Conservation (phyloP, 345 rosid species). For the Linum tenue region DNA sequence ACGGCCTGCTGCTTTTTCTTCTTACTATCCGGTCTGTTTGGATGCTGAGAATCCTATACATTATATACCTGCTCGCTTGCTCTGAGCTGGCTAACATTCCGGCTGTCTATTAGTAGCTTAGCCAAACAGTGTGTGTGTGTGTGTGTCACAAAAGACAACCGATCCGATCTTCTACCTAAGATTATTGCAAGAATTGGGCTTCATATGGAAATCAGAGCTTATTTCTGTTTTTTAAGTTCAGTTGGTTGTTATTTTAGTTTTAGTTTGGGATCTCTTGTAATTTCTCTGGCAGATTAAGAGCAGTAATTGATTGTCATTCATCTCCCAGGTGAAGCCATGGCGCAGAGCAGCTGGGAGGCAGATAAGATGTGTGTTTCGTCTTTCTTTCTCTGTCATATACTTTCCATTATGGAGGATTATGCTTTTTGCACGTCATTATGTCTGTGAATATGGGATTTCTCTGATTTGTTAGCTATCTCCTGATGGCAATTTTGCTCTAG, state of each 20-base stretch:
- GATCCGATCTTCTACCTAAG: background rate
- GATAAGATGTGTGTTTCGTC: constrained; percentile 44
- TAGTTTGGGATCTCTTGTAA: constrained; percentile 10
- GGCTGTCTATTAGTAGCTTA: background rate
- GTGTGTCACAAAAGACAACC: background rate
- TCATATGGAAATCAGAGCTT: background rate
- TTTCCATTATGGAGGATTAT: background rate
- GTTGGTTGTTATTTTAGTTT: background rate
- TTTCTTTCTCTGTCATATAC: background rate
- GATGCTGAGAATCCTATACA: constrained; percentile 5
- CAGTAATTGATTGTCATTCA: background rate
- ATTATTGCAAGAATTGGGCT: background rate
- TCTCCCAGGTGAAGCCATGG: constrained; percentile 23
- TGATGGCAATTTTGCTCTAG: constrained; percentile 18
- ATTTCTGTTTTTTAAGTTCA: background rate
- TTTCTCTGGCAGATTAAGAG: constrained; percentile 14
- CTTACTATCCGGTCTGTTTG: constrained; percentile 12
- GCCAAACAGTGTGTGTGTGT: background rate
- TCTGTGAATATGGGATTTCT: background rate
- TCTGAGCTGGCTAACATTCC: background rate
- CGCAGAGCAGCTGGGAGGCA: constrained; percentile 64
- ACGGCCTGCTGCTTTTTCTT: too few species aligned
- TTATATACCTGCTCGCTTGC: background rate
- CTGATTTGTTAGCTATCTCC: background rate
- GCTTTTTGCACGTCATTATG: background rate